Conservation (phyloP, 108 stramenopile species). For the Heterococcus sp. region DNA sequence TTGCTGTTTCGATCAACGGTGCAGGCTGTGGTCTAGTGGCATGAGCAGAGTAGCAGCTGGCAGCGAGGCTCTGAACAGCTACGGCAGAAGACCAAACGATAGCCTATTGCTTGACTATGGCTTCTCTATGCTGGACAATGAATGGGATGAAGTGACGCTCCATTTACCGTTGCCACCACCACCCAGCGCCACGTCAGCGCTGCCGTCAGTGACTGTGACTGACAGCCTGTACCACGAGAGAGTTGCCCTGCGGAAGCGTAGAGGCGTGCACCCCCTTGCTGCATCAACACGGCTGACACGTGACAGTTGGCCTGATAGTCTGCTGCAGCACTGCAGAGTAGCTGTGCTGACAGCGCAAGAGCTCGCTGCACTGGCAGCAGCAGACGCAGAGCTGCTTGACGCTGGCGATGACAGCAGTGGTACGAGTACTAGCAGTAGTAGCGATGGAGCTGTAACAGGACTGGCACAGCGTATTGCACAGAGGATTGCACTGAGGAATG, state of each 20-base stretch:
- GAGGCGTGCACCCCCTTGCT: neutral
- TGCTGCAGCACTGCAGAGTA: slow-evolving; percentile 18
- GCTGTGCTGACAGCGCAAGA: slow-evolving; percentile 5
- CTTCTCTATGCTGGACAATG: slow-evolving; percentile 60
- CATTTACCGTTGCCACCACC: neutral
- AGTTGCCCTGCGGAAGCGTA: neutral
- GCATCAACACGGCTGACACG: slow-evolving; percentile 1
- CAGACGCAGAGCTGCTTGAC: neutral
- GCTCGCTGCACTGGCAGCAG: neutral
- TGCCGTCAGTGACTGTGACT: neutral
- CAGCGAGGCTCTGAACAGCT: slow-evolving; percentile 62
- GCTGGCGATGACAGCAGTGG: too few species aligned
- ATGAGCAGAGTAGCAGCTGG: slow-evolving; percentile 1
- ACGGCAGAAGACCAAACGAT: slow-evolving; percentile 60
- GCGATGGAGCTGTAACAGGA: too few species aligned
- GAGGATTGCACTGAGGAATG: too few species aligned
- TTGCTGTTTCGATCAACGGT: too few species aligned
- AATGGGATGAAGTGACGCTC: slow-evolving; percentile 50
- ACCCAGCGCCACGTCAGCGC: neutral
- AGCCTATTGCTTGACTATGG: slow-evolving; percentile 65
- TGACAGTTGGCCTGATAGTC: neutral
- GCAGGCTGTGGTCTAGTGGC: neutral
- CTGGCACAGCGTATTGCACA: too few species aligned
- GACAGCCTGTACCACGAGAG: neutral
- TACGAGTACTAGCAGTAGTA: too few species aligned